phyloP scores from a whole-genome alignment of 139 green algal species.

The Nannochloris sp. region DNA sequence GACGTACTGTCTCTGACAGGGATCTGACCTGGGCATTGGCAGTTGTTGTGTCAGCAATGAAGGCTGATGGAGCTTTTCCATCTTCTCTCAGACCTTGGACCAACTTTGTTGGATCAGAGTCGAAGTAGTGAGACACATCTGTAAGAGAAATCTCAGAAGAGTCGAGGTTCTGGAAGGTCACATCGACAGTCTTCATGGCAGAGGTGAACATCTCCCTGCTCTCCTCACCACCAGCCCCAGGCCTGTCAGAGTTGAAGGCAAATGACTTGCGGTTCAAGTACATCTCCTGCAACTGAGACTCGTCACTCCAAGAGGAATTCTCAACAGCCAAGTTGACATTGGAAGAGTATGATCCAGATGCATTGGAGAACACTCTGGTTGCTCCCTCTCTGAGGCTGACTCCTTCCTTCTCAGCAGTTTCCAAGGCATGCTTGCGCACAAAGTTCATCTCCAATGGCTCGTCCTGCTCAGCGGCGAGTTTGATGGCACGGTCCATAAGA shows the following conservation, averaged over 20 bases:
- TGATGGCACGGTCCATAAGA: slow-evolving; percentile 92
- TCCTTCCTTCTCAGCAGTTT: slow-evolving; percentile 87
- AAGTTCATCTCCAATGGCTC: slow-evolving; percentile 99
- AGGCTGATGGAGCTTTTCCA: slow-evolving; percentile 75
- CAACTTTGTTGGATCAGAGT: slow-evolving; percentile 98
- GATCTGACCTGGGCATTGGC: slow-evolving; percentile 94
- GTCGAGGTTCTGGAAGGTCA: slow-evolving; percentile 99
- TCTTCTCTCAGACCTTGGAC: slow-evolving; percentile 83
- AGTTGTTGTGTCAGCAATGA: slow-evolving; percentile 98
- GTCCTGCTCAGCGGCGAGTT: slow-evolving; percentile 95
- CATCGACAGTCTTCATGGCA: slow-evolving; percentile 94
- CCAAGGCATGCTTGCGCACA: slow-evolving; percentile 94
- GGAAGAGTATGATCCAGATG: slow-evolving; percentile 87
- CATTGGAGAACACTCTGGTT: slow-evolving; percentile 95
- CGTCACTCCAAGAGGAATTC: slow-evolving; percentile 92
- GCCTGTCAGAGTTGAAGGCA: slow-evolving; percentile 94
- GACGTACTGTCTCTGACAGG: slow-evolving; percentile 87
- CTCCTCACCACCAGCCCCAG: slow-evolving; percentile 82
- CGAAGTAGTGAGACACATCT: slow-evolving; percentile 92
- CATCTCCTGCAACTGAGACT: slow-evolving; percentile 94
- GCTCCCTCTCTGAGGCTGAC: slow-evolving; percentile 80
- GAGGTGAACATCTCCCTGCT: slow-evolving; percentile 84
- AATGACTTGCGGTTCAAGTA: slow-evolving; percentile 95
- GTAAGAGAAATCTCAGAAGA: slow-evolving; percentile 95
- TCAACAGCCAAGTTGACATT: slow-evolving; percentile 99